Conservation (phyloP, 805 yeast genomes). For the Spathaspora sp. region DNA sequence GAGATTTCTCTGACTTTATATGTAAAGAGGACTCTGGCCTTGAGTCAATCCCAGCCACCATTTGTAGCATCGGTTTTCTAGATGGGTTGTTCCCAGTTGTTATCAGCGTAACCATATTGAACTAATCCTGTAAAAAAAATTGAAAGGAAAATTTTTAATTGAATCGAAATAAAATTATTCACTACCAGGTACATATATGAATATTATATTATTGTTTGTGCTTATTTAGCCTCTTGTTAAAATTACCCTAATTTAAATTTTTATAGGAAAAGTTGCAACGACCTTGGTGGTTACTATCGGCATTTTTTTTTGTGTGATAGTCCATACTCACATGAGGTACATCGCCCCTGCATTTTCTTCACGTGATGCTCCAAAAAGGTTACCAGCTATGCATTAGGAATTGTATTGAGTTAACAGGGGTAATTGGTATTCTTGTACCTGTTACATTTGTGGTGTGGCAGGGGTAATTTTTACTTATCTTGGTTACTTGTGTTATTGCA, state of each 20-base stretch:
- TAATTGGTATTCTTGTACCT: too few relatives aligned
- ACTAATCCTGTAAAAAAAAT: not conserved
- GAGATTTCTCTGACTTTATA: not conserved
- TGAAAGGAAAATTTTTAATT: not conserved
- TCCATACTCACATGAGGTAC: not conserved
- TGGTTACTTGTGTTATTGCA: too few relatives aligned
- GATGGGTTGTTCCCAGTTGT: not conserved
- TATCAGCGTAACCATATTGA: not conserved
- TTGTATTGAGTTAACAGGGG: too few relatives aligned
- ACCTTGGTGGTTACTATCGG: conserved; percentile 1
- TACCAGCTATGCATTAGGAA: not conserved
- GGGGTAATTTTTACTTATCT: too few relatives aligned
- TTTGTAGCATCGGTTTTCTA: not conserved
- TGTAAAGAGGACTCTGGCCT: not conserved
- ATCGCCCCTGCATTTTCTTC: too few relatives aligned
- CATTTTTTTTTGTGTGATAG: not conserved
- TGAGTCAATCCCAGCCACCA: not conserved
- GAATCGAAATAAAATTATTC: not conserved
- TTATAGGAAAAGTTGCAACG: not conserved
- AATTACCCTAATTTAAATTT: not conserved
- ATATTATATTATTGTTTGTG: not conserved
- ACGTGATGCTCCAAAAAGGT: too few relatives aligned
- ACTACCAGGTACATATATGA: not conserved
- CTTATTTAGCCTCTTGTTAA: not conserved
- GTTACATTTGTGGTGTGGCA: too few relatives aligned